Conservation (phyloP, 2,329 filamentous ascomycete species). For the Exophiala alcalophila region DNA sequence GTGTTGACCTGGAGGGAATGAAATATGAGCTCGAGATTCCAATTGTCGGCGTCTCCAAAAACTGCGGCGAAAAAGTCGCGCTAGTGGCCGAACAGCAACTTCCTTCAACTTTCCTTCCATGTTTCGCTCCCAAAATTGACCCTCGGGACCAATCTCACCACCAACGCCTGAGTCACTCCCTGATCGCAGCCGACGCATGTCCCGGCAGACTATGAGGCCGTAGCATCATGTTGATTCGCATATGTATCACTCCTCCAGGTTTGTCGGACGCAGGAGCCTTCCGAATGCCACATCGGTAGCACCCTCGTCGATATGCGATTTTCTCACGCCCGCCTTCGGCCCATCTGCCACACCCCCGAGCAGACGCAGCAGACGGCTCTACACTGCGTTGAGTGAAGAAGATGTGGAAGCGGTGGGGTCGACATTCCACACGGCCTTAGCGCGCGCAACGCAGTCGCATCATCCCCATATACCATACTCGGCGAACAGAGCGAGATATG, state of each 20-base stretch:
- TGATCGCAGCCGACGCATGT: too few relatives aligned
- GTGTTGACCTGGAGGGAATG: too few relatives aligned
- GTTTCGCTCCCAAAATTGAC: too few relatives aligned
- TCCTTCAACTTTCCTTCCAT: too few relatives aligned
- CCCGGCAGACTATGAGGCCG: conserved; percentile 8
- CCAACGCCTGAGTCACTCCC: too few relatives aligned
- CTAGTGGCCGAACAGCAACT: conserved; percentile 7
- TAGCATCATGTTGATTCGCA: conserved; percentile 20
- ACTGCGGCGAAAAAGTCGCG: conserved; percentile 19
- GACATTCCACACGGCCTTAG: conserved; percentile 12
- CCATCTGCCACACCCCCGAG: conserved; percentile 27
- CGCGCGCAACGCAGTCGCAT: conserved; percentile 6
- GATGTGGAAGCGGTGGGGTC: conserved; percentile 6
- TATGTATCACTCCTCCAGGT: conserved; percentile 23
- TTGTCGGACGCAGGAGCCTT: conserved; percentile 24
- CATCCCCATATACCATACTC: not conserved
- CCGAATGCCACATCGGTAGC: conserved; percentile 23
- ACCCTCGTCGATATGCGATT: conserved; percentile 23
- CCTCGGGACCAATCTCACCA: not conserved
- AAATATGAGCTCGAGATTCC: conserved; percentile 1
- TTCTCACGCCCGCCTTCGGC: conserved; percentile 20
- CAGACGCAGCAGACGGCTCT: not conserved
- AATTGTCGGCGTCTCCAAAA: too few relatives aligned
- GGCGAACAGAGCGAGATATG: not conserved
- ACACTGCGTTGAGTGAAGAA: conserved; percentile 12